Conservation (phyloP, 2,329 filamentous ascomycete genomes). For the Paraphoma sp. region DNA sequence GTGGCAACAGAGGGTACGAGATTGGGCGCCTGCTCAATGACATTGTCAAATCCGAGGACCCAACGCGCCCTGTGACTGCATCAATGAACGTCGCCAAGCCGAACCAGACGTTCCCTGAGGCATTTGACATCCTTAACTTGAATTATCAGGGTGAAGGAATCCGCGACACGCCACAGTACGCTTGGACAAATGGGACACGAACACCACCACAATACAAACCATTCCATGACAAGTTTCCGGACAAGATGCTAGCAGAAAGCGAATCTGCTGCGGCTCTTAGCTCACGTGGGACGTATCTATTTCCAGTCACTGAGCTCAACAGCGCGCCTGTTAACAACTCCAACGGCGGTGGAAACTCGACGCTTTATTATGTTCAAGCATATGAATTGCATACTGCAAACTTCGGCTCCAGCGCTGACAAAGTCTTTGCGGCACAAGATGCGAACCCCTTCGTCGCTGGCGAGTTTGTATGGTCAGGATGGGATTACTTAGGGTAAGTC, state of each 20-base stretch:
- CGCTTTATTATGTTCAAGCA: constrained; percentile 49
- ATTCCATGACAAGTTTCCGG: constrained; percentile 54
- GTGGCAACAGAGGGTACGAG: not conserved
- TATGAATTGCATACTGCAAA: constrained; percentile 58
- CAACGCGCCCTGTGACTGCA: constrained; percentile 53
- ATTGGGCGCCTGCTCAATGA: constrained; percentile 33
- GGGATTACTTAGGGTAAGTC: not conserved
- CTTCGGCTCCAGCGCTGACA: constrained; percentile 56
- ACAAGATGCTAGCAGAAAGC: constrained; percentile 50
- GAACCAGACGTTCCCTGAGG: constrained; percentile 45
- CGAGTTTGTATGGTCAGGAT: constrained; percentile 55
- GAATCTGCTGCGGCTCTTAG: constrained; percentile 49
- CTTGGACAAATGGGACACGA: constrained; percentile 36
- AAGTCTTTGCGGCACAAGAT: constrained; percentile 59
- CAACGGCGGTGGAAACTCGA: constrained; percentile 44
- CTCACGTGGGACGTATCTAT: constrained; percentile 60
- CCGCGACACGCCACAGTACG: not conserved
- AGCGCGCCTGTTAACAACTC: constrained; percentile 47
- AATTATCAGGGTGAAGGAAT: constrained; percentile 63
- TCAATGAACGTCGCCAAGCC: constrained; percentile 56
- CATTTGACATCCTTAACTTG: constrained; percentile 56
- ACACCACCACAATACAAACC: not conserved
- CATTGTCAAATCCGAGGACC: constrained; percentile 55
- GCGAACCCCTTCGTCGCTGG: constrained; percentile 57
- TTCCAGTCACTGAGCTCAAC: constrained; percentile 53